These are phyloP conservation scores for Pichia inconspicua DNA, from an alignment of 1,139 yeast genomes.

Conservation along the genomic window DNA sequence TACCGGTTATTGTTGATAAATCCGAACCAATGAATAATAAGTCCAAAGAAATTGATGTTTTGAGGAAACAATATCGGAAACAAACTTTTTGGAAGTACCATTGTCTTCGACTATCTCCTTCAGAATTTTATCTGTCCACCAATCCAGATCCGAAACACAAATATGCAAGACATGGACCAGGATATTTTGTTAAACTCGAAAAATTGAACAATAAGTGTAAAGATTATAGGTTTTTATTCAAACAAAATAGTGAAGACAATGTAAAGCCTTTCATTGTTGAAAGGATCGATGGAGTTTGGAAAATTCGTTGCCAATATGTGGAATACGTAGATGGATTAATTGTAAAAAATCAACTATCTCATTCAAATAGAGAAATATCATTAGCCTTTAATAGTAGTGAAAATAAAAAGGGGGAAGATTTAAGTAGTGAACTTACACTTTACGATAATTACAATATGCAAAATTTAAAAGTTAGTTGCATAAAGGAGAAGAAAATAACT, in stretches of 20 bases:
- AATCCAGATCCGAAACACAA: conserved; percentile 51
- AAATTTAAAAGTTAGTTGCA: conserved; percentile 12
- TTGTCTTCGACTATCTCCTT: conserved; percentile 40
- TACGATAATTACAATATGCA: conserved; percentile 17
- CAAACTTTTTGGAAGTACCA: conserved; percentile 55
- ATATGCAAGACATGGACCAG: conserved; percentile 50
- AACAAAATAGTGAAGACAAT: conserved; percentile 20
- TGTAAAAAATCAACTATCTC: conserved; percentile 9
- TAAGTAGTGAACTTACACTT: conserved; percentile 2
- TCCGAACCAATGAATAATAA: neutral
- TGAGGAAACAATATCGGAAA: conserved; percentile 9
- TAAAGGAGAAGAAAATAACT: conserved; percentile 20
- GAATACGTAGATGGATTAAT: conserved; percentile 14
- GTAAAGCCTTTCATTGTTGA: conserved; percentile 18
- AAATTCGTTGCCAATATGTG: conserved; percentile 13
- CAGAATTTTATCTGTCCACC: conserved; percentile 45
- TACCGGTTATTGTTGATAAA: too few relatives aligned
- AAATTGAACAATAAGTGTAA: conserved; percentile 19
- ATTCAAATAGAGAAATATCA: neutral
- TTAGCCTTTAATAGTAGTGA: neutral
- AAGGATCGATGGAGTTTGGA: conserved; percentile 18
- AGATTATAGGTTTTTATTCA: conserved; percentile 29
- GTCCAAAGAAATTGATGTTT: conserved; percentile 2
- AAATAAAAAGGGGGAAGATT: neutral
- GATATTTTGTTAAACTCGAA: conserved; percentile 41